A percentile compares a stretch with the other conserved stretches of the same genome.
phyloP scores from a whole-genome alignment of 2,329 filamentous ascomycete species.

The Sarocladium strictum region DNA sequence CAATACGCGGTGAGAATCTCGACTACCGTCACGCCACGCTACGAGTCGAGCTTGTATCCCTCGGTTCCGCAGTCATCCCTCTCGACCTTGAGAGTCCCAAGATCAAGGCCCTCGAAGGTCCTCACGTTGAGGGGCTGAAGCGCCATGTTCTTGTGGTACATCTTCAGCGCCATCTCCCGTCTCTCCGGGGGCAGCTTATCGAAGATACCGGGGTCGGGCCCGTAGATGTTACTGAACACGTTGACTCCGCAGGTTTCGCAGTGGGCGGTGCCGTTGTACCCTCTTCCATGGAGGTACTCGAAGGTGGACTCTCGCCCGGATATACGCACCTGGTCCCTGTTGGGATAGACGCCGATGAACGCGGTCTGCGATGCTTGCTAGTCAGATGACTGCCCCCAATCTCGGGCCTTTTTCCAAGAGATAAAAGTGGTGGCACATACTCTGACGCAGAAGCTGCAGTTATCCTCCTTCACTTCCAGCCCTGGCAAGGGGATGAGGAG shows the following conservation, averaged over 20 bases:
- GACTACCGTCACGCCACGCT: neutral
- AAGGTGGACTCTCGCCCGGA: constrained; percentile 18
- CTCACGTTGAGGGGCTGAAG: constrained; percentile 21
- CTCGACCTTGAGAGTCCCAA: constrained; percentile 11
- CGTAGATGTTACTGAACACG: constrained; percentile 22
- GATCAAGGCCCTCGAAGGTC: constrained; percentile 17
- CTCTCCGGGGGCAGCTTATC: constrained; percentile 20
- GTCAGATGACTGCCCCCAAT: too few relatives aligned
- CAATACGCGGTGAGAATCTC: too few relatives aligned
- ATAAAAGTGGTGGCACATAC: constrained; percentile 12
- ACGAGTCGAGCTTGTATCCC: constrained; percentile 17
- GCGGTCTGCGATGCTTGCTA: constrained; percentile 15
- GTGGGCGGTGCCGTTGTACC: constrained; percentile 15
- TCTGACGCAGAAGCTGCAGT: constrained; percentile 28
- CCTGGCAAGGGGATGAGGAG: constrained; percentile 24
- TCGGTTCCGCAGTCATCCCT: constrained; percentile 19
- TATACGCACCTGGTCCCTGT: constrained; percentile 20
- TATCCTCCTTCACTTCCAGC: constrained; percentile 35
- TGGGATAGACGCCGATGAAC: constrained; percentile 22
- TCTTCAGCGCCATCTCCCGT: constrained; percentile 15
- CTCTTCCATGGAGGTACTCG: constrained; percentile 19
- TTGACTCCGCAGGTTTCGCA: constrained; percentile 25
- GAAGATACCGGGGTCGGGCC: constrained; percentile 22
- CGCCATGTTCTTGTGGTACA: constrained; percentile 18
- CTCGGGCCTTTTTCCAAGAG: neutral